Evolutionary conservation across 805 yeast genomes (phyloP), one percentile per base, ranked within the genome.

Genomic region (Lachancea quebecensis): DNA sequence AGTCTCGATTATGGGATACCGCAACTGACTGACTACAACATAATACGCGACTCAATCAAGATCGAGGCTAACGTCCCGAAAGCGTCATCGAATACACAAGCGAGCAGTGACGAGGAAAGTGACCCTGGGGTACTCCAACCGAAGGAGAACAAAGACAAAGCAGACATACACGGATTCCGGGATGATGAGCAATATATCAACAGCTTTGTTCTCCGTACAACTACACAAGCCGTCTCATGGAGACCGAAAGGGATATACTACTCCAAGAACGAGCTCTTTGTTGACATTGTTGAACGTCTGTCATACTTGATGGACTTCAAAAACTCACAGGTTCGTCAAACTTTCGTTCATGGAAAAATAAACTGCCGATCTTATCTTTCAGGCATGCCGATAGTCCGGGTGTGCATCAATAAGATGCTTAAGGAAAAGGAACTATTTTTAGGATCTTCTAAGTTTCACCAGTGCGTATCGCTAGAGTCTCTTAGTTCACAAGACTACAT

Each of bases 1-100:
- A 84, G 88, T 72, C 75, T 86, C 78, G 96, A 89, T 62, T 84
- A 77, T 63, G 96, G 96, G 8, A 66, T 84, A n/a, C 80, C 88
- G 1, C 96, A 89, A 65, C 70, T 84, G 43, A 85, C 96, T 0
- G 95, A 89, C 57, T 76, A 79, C 42, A 83, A 82, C 50, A 75
- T 89, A 10, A 70, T 89, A 44, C 79, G 79, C 55, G 95, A 88
- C 59, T 89, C 84, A 58, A 81, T 84, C 51, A 81, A 85, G 47
- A 71, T 81, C 41, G 77, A 77, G 41, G 65, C 72, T 36, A 70
- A 71, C 51, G 50, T 66, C 42, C 66, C 74, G 18, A 65, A 63
- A 10, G 55, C 53, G 30, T 57, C 59, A n/a, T 6, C 25, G 8
- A 55, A 40, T 61, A 64, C 21, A 65, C 65, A 49, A 37, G 31